Conservation (phyloP, 768 basidiomycete genomes). For the Hygrophorus pudorinus region DNA sequence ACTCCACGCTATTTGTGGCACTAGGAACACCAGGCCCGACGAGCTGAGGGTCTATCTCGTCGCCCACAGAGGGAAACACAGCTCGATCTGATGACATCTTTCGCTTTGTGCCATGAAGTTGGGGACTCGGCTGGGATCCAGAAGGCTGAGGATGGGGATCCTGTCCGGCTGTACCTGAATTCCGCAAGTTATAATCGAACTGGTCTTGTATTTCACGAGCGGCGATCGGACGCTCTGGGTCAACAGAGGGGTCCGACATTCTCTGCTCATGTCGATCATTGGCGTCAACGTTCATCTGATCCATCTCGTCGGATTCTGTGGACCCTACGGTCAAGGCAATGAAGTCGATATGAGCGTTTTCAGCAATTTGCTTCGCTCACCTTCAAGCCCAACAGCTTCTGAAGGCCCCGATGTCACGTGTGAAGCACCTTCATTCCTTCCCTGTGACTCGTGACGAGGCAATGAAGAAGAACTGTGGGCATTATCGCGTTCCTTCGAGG, state of each 20-base stretch:
- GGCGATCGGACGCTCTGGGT: not conserved
- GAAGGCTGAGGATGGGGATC: slow-evolving; percentile 32
- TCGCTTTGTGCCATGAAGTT: slow-evolving; percentile 62
- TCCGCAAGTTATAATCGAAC: slow-evolving; percentile 61
- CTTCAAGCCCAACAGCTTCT: not conserved
- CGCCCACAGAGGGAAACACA: slow-evolving; percentile 38
- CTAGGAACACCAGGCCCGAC: slow-evolving; percentile 60
- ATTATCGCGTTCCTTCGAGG: slow-evolving; percentile 35
- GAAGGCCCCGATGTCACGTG: slow-evolving; percentile 21
- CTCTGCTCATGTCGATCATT: slow-evolving; percentile 22
- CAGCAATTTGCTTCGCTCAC: not conserved
- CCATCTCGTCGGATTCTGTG: slow-evolving; percentile 20
- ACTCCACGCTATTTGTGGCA: slow-evolving; percentile 40
- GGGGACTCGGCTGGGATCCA: slow-evolving; percentile 16
- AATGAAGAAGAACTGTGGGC: slow-evolving; percentile 15
- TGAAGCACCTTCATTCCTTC: slow-evolving; percentile 17
- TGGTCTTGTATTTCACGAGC: slow-evolving; percentile 31
- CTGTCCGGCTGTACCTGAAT: slow-evolving; percentile 57
- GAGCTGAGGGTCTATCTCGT: slow-evolving; percentile 59
- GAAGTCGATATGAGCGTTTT: slow-evolving; percentile 6
- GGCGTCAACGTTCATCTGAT: slow-evolving; percentile 30
- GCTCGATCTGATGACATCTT: slow-evolving; percentile 71
- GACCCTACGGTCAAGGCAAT: slow-evolving; percentile 14
- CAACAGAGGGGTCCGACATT: slow-evolving; percentile 1
- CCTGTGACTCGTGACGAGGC: slow-evolving; percentile 17